Base-by-base conservation (phyloP, 176 grass and related monocot genomes). In the Triticum dicoccoides region DNA sequence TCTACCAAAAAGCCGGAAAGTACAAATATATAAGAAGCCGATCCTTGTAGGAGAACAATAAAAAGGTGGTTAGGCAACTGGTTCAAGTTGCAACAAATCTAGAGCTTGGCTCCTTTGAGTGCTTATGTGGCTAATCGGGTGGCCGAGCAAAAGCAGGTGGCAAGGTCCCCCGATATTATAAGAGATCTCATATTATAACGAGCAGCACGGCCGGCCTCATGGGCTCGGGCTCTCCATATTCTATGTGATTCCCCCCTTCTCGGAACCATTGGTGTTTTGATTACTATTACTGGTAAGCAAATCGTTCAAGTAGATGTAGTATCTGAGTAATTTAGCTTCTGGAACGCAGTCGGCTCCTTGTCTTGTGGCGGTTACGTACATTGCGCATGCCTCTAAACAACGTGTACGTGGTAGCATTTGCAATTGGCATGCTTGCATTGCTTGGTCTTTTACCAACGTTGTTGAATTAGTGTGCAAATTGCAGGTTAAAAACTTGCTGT, bases 31-130 rank as follows among this genome's bases (percentile, higher is more conserved):
- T 3, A 44, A 18, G 47, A 51, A 27, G 72, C 61, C 77, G 70
- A 86, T 86, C 79, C 78, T 61, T 66, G 73, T 27, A 86, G 7
- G 66, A 73, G 75, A 87, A 83, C 38, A 73, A 79, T 17, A 80
- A 47, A 61, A n/a, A 49, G 56, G 33, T 45, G 34, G 75, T 58
- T 47, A 75, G 27, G 75, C 68, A 84, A 83, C 44, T 87, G 59
- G 80, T 68, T 68, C 85, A 91, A 87, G 35, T 87, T 74, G 85
- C 85, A 84, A 76, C 79, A 75, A 80, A 90, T 86, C 89, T 83
- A 66, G 82, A 83, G 66, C 79, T 78, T 83, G 74, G 65, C 84
- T 90, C 56, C 84, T 83, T 87, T 80, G 74, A 84, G 74, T 80
- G 85, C 27, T 67, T 68, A 34, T 87, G 85, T 74, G 74, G 80